A percentile compares a stretch with the other conserved stretches of the same genome.
phyloP scores from a whole-genome alignment of 306 rosid species.

The Cicer yamashitae region DNA sequence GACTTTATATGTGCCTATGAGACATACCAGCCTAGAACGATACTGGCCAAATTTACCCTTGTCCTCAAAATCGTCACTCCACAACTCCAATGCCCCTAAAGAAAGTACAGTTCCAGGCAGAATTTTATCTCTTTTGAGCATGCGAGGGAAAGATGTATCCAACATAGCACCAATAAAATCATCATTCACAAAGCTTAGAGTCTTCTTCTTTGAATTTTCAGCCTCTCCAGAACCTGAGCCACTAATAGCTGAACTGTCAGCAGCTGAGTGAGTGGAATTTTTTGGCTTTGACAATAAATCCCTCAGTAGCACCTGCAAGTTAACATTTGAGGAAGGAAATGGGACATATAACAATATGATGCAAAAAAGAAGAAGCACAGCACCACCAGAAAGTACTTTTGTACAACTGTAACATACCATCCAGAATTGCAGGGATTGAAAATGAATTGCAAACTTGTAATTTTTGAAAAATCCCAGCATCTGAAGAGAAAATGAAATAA shows the following conservation, averaged over 20 bases:
- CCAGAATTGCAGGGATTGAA: constrained; percentile 86
- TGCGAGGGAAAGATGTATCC: constrained; percentile 81
- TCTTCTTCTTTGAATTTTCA: constrained; percentile 62
- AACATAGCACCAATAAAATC: constrained; percentile 69
- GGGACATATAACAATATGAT: constrained; percentile 38
- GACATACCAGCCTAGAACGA: constrained; percentile 83
- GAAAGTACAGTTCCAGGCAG: constrained; percentile 58
- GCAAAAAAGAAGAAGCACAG: constrained; percentile 25
- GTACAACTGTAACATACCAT: constrained; percentile 72
- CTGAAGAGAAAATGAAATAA: constrained; percentile 53
- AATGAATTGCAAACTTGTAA: constrained; percentile 83
- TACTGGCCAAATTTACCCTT: constrained; percentile 88
- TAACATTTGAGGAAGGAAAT: constrained; percentile 46
- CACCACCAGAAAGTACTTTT: neutral
- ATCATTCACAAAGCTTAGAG: constrained; percentile 69
- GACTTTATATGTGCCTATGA: constrained; percentile 34
- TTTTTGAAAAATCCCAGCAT: constrained; percentile 90
- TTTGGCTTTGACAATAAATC: constrained; percentile 85
- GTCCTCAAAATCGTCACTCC: constrained; percentile 92
- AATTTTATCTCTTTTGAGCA: constrained; percentile 88
- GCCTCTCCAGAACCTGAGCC: constrained; percentile 58
- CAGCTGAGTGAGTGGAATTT: constrained; percentile 56
- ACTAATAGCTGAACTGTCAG: constrained; percentile 56
- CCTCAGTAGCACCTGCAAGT: constrained; percentile 74
- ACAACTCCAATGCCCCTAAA: constrained; percentile 81